Base-by-base conservation (phyloP, 2,329 filamentous ascomycete genomes). In the Saccharata proteae region DNA sequence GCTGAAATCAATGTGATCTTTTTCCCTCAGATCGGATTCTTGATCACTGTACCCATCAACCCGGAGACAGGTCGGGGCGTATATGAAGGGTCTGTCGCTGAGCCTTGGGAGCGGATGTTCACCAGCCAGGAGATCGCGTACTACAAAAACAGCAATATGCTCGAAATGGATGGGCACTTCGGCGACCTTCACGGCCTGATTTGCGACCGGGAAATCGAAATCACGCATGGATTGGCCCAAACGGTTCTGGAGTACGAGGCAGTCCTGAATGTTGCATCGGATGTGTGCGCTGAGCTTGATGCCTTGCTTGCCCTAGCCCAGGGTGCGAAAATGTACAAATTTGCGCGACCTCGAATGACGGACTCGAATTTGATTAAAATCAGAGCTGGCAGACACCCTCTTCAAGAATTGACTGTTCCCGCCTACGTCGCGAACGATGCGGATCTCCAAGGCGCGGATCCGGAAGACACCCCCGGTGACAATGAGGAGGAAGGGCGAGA, bases 11-110 rank as follows among this genome's bases (percentile, higher is more conserved):
- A 86, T 33, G 92, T 92, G 39, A 79, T 90, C 12, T 93, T 90
- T 51, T 80, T 93, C 39, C 88, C 86, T 0, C 85, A 93, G 46
- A 71, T 94, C 21, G 90, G 90, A 0, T 98, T 94, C 48, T 69
- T 94, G 21, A 80, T 85, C 3, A 75, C 79, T 0, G 75, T 93
- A 11, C 68, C 69, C 2, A 54, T 77, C 3, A 71, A 84, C 42
- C 58, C 64, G 10, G 51, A 62, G 2, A 74, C 68, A 2, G 72
- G 73, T 0, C 58, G 65, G 27, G 69, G 71, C 0, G 59, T 70
- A 8, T 86, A 78, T 41, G 66, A 74, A 42, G 81, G 81, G 1
- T 50, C 61, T 3, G 48, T 59, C 2, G 61, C 65, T 11, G 74
- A 75, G 34, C 55, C 57, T 0, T 98, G 88, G 90, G 73, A 85